Evolutionary conservation across 805 yeast genomes (phyloP).

Genomic region (Tetrapisispora phaffii): DNA sequence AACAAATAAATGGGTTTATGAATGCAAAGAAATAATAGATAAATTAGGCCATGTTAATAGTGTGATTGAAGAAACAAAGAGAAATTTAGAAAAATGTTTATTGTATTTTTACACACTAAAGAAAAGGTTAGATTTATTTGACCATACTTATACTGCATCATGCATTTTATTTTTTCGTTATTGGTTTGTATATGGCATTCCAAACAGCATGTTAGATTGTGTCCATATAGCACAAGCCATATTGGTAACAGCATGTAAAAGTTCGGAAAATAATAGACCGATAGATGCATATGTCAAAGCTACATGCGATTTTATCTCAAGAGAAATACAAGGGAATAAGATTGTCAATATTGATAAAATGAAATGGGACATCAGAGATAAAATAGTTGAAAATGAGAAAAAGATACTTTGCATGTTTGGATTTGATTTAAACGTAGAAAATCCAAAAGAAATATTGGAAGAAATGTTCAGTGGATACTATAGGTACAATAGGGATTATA

Average conservation of each 20-base stretch:
- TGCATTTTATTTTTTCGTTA: slow-evolving; percentile 28
- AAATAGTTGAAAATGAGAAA: slow-evolving; percentile 26
- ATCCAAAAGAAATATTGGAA: slow-evolving; percentile 29
- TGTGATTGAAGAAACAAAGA: slow-evolving; percentile 18
- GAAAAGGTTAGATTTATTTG: slow-evolving; percentile 26
- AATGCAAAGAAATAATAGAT: slow-evolving; percentile 24
- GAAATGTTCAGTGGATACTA: slow-evolving; percentile 28
- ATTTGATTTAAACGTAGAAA: slow-evolving; percentile 27
- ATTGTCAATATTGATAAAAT: slow-evolving; percentile 26
- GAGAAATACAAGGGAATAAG: slow-evolving; percentile 8
- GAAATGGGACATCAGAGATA: slow-evolving; percentile 31
- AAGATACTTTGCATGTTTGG: slow-evolving; percentile 25
- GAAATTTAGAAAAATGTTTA: slow-evolving; percentile 27
- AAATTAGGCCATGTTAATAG: slow-evolving; percentile 19
- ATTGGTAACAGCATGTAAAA: slow-evolving; percentile 30
- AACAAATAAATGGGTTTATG: slow-evolving; percentile 24
- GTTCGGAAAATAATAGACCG: slow-evolving; percentile 30
- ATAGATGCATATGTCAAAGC: slow-evolving; percentile 28
- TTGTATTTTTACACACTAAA: slow-evolving; percentile 29
- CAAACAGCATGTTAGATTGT: slow-evolving; percentile 22
- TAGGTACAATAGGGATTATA: slow-evolving; percentile 23
- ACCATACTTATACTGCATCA: slow-evolving; percentile 30
- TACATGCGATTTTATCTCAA: slow-evolving; percentile 19
- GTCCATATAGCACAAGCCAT: slow-evolving; percentile 27
- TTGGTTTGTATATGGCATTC: slow-evolving; percentile 27